Conservation (phyloP, 2,329 filamentous ascomycete genomes). For the Geosmithia putterillii region DNA sequence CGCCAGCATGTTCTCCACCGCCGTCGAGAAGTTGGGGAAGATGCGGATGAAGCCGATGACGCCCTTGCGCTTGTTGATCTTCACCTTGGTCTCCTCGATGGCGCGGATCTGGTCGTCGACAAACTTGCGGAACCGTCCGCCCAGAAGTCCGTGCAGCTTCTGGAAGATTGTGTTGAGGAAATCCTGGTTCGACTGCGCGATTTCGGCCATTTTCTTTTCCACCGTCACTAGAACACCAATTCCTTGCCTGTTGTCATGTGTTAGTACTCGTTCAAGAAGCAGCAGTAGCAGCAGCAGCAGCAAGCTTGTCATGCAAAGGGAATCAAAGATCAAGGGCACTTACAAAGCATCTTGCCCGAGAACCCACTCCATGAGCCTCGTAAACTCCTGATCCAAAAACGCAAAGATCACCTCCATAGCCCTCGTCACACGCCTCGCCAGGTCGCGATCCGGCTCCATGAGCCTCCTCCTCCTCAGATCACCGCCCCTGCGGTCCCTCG, state of each 20-base stretch:
- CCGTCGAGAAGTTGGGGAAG: constrained; percentile 75
- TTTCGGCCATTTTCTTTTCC: constrained; percentile 64
- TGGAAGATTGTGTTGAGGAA: constrained; percentile 72
- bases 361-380: constrained; percentile 74
- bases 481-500: constrained; percentile 56
- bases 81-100: constrained; percentile 97
- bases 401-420: constrained; percentile 83
- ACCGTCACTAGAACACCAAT: constrained; percentile 74
- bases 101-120: constrained; percentile 90
- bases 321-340: constrained; percentile 24
- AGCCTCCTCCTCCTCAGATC: constrained; percentile 64
- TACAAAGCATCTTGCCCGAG: constrained; percentile 70
- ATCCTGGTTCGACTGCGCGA: constrained; percentile 87
- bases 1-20: constrained; percentile 73
- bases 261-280: no score
- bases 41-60: constrained; percentile 92
- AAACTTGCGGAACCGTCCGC: constrained; percentile 72
- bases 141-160: constrained; percentile 63
- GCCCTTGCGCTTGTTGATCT: constrained; percentile 96
- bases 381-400: constrained; percentile 68
- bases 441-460: constrained; percentile 78
- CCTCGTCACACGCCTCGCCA: constrained; percentile 74
- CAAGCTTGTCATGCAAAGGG: neutral
- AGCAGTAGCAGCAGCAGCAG: no score
- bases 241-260: constrained; percentile 54